These are phyloP conservation scores for Takashimella tepidaria DNA, from an alignment of 1,284 basidiomycete genomes.

Conservation along the genomic window DNA sequence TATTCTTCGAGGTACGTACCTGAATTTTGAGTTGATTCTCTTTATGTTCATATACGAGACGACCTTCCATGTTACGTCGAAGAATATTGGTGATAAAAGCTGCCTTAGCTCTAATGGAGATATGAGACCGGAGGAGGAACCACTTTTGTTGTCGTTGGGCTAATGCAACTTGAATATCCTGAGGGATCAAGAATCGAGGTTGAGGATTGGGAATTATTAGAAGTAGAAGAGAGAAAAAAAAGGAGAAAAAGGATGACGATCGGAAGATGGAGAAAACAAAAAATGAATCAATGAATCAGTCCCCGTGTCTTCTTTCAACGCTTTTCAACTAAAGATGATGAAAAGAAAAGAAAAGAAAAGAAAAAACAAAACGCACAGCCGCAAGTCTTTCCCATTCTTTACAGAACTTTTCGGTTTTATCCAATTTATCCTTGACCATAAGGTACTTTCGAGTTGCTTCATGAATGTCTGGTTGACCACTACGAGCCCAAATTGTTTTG, in stretches of 20 bases:
- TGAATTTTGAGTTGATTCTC: conserved; percentile 62
- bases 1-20: conserved; percentile 53
- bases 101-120: conserved; percentile 75
- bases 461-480: conserved; percentile 54
- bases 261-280: no score
- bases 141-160: conserved; percentile 64
- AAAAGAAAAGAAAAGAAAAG: not conserved
- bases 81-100: conserved; percentile 77
- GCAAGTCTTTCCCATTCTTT: conserved; percentile 10
- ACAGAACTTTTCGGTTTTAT: conserved; percentile 2
- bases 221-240: no score
- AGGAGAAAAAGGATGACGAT: no score
- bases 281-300: no score
- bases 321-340: no score
- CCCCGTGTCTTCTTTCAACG: no score
- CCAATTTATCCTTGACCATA: not conserved
- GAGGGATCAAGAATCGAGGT: no score
- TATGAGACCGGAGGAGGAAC: conserved; percentile 80
- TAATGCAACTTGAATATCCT: conserved; percentile 15
- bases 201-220: no score
- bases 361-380: not conserved
- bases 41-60: conserved; percentile 71
- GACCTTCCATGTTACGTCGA: conserved; percentile 78
- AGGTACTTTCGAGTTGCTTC: conserved; percentile 67
- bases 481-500: not conserved